A percentile compares a stretch with the other conserved stretches of the same genome.
phyloP scores from a whole-genome alignment of 495 filamentous ascomycete species.

The Penicillium salamii region DNA sequence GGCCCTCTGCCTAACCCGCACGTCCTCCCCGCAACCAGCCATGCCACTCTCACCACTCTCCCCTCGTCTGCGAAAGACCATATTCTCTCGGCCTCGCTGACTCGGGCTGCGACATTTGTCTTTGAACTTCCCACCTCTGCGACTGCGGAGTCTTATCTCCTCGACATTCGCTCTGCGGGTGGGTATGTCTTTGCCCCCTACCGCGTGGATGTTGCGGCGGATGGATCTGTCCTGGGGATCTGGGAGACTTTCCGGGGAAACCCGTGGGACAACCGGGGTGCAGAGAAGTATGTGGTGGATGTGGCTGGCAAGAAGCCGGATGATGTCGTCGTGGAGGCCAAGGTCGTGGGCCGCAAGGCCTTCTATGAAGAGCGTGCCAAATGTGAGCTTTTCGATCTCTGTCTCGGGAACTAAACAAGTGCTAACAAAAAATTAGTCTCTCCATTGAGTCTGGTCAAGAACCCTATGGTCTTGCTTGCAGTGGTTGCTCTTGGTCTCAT shows the following conservation, averaged over 20 bases:
- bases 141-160: conserved; percentile 64
- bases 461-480: conserved; percentile 91
- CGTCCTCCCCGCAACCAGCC: conserved; percentile 40
- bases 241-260: conserved; percentile 90
- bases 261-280: conserved; percentile 79
- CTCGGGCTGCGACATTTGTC: conserved; percentile 62
- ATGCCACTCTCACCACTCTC: conserved; percentile 73
- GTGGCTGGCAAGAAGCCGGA: conserved; percentile 8
- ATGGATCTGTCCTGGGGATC: conserved; percentile 48
- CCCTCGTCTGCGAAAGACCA: conserved; percentile 50
- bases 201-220: conserved; percentile 66
- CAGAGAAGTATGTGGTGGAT: conserved; percentile 45
- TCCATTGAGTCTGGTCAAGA: conserved; percentile 74
- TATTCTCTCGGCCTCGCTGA: conserved; percentile 59
- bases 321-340: conserved; percentile 55
- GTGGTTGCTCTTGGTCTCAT: conserved; percentile 76
- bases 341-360: conserved; percentile 58
- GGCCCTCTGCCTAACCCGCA: conserved; percentile 38
- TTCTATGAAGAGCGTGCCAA: conserved; percentile 70
- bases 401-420: neutral
- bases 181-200: conserved; percentile 73
- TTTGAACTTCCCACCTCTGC: conserved; percentile 53
- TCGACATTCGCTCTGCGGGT: conserved; percentile 64
- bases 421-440: conserved; percentile 35
- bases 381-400: conserved; percentile 55